phyloP scores from a whole-genome alignment of 345 rosid genomes.

The Nasturtium officinale region DNA sequence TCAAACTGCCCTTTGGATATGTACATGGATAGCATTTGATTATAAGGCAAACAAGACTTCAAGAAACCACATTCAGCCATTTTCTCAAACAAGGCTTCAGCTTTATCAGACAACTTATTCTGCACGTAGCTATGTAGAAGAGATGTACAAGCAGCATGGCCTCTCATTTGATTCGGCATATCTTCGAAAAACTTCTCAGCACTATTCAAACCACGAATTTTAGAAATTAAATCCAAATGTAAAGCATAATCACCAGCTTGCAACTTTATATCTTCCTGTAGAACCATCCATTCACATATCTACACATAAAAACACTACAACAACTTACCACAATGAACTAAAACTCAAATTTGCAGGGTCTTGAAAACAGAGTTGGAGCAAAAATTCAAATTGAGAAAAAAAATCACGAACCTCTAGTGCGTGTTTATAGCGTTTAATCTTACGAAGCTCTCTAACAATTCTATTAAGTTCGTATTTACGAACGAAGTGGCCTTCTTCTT shows the following conservation, averaged over 20 bases:
- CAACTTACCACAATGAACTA: constrained; percentile 15
- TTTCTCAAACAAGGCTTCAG: constrained; percentile 77
- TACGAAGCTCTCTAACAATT: constrained; percentile 83
- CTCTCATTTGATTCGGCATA: constrained; percentile 72
- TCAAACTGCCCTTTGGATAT: constrained; percentile 57
- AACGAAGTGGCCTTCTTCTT: constrained; percentile 68
- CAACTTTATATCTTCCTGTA: constrained; percentile 69
- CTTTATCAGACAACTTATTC: constrained; percentile 58
- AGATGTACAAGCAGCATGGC: constrained; percentile 63
- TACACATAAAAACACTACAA: constrained; percentile 30
- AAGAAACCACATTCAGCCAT: constrained; percentile 76
- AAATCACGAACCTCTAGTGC: constrained; percentile 70
- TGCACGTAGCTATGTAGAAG: constrained; percentile 83
- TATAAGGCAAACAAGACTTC: constrained; percentile 66
- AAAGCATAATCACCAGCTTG: constrained; percentile 88
- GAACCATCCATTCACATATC: constrained; percentile 95
- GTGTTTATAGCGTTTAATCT: constrained; percentile 80
- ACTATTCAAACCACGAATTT: constrained; percentile 74
- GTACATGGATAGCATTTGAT: constrained; percentile 75
- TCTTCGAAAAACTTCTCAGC: constrained; percentile 95
- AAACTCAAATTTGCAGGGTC: constrained; percentile 5
- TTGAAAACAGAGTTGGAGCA: neutral
- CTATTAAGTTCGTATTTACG: constrained; percentile 84
- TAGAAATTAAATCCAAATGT: constrained; percentile 82
- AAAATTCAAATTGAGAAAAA: neutral